phyloP scores from a whole-genome alignment of 306 rosid genomes.

The Prinsepia uniflora region DNA sequence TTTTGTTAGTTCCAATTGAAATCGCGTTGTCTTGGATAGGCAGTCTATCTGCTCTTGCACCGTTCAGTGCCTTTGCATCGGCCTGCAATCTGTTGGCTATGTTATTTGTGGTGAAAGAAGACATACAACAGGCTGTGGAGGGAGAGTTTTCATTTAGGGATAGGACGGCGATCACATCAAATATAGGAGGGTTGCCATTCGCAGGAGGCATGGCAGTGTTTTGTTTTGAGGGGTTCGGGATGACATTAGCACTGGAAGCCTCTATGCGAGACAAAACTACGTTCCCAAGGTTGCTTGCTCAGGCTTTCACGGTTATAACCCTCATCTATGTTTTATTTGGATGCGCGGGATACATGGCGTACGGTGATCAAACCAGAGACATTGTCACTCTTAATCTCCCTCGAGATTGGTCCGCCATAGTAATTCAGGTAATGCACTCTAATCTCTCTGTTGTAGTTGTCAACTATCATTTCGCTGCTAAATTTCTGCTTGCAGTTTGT shows the following conservation, averaged over 20 bases:
- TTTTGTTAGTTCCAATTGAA: constrained; percentile 62
- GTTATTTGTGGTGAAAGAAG: constrained; percentile 75
- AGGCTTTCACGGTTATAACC: constrained; percentile 68
- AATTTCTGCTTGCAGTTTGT: not conserved
- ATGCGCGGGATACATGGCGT: constrained; percentile 84
- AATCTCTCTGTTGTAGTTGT: not conserved
- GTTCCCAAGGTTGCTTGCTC: constrained; percentile 68
- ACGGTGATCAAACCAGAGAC: constrained; percentile 80
- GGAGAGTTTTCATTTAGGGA: constrained; percentile 50
- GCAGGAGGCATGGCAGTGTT: constrained; percentile 87
- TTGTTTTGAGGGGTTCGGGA: constrained; percentile 86
- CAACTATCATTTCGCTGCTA: constrained; percentile 4
- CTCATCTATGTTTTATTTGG: constrained; percentile 63
- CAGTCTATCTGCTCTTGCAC: constrained; percentile 65
- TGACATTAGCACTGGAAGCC: constrained; percentile 78
- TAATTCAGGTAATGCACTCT: constrained; percentile 61
- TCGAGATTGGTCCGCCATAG: constrained; percentile 59
- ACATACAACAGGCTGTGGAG: constrained; percentile 38
- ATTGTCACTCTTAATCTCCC: constrained; percentile 84
- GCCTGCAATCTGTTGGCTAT: constrained; percentile 71
- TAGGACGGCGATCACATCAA: constrained; percentile 64
- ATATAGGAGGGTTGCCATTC: constrained; percentile 75
- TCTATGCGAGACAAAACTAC: constrained; percentile 44
- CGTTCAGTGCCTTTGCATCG: constrained; percentile 85
- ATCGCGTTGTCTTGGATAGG: constrained; percentile 76